Evolutionary conservation across 768 basidiomycete species (phyloP).

Genomic region (Boletus vermiculosoides): DNA sequence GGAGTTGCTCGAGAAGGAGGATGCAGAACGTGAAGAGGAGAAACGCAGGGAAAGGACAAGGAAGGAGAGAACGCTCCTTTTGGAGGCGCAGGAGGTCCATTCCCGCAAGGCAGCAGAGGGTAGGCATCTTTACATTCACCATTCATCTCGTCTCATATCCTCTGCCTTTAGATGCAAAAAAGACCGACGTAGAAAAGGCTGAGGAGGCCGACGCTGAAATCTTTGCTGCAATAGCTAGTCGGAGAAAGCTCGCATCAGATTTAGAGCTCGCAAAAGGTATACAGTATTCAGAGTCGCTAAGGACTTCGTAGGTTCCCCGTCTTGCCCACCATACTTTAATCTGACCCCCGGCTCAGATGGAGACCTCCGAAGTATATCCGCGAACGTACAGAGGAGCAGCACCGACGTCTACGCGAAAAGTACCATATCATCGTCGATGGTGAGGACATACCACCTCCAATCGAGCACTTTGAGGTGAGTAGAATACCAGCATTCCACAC

Average conservation of each 20-base stretch:
- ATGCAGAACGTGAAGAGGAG: constrained; percentile 80
- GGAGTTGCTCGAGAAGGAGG: constrained; percentile 60
- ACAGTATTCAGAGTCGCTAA: constrained; percentile 81
- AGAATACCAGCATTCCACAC: not conserved
- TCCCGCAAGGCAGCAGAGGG: constrained; percentile 78
- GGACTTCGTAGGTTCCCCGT: constrained; percentile 61
- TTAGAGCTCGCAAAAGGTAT: constrained; percentile 93
- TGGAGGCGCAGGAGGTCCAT: constrained; percentile 97
- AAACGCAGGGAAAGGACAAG: constrained; percentile 67
- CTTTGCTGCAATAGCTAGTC: constrained; percentile 84
- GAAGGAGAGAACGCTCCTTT: constrained; percentile 81
- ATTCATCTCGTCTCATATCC: constrained; percentile 16
- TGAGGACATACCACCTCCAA: constrained; percentile 90
- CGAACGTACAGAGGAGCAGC: constrained; percentile 63
- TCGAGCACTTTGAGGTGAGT: constrained; percentile 78
- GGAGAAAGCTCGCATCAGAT: constrained; percentile 89
- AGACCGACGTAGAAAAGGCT: constrained; percentile 80
- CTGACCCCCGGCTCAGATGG: constrained; percentile 60
- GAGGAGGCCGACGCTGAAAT: constrained; percentile 91
- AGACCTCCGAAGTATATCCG: constrained; percentile 80
- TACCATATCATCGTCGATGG: constrained; percentile 95
- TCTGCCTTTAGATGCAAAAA: constrained; percentile 65
- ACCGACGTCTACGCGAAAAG: constrained; percentile 78
- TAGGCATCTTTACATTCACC: constrained; percentile 29
- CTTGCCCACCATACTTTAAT: not conserved